Conservation (phyloP, 352 stramenopile species). For the Globisporangium okanoganense region DNA sequence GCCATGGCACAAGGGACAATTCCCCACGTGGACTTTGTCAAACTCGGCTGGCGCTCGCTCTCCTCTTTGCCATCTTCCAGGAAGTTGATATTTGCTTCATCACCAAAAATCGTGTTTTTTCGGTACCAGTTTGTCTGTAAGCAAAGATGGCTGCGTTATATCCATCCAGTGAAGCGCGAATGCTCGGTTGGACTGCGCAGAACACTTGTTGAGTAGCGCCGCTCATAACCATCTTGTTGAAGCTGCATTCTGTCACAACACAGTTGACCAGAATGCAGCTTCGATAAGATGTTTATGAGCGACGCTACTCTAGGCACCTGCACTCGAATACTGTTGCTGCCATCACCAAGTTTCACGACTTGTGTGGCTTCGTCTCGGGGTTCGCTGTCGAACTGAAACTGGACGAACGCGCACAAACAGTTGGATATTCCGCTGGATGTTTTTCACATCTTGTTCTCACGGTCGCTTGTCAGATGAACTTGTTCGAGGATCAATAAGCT, state of each 20-base stretch:
- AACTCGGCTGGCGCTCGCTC: background rate
- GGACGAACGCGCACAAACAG: slow-evolving; percentile 76
- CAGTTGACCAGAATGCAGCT: too few relatives aligned
- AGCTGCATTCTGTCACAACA: slow-evolving; percentile 56
- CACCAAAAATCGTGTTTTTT: slow-evolving; percentile 92
- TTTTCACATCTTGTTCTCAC: background rate
- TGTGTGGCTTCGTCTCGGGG: slow-evolving; percentile 15
- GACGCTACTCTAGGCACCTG: slow-evolving; percentile 9
- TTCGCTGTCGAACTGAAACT: slow-evolving; percentile 13
- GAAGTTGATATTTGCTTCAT: slow-evolving; percentile 20
- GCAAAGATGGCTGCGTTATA: slow-evolving; percentile 91
- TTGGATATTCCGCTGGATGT: slow-evolving; percentile 36
- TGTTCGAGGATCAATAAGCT: background rate
- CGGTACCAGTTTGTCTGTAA: slow-evolving; percentile 89
- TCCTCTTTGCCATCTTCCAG: background rate
- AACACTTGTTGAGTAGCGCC: slow-evolving; percentile 80
- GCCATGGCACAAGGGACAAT: slow-evolving; percentile 76
- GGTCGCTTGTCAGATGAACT: background rate
- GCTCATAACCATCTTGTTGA: slow-evolving; percentile 72
- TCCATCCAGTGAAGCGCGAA: slow-evolving; percentile 67
- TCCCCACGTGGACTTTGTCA: slow-evolving; percentile 36
- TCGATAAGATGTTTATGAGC: too few relatives aligned
- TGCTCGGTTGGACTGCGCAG: slow-evolving; percentile 47
- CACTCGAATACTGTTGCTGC: slow-evolving; percentile 22
- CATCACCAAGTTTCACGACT: slow-evolving; percentile 32